Evolutionary conservation across 441 rosid species (phyloP).

Genomic region (Gossypium davidsonii): DNA sequence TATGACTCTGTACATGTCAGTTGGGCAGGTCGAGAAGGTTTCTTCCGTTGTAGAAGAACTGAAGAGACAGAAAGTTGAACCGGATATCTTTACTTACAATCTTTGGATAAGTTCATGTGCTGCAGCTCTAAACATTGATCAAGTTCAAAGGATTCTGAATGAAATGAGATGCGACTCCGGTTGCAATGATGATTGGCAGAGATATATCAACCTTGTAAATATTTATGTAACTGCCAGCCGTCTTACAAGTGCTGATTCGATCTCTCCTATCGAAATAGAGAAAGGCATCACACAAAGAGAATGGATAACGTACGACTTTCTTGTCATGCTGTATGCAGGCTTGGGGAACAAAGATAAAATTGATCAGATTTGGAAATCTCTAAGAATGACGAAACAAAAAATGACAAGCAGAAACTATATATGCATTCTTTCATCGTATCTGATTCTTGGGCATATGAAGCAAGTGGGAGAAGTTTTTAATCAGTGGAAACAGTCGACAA

Average conservation of each 20-base stretch:
- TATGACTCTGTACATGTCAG: conserved; percentile 87
- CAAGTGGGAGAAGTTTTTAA: conserved; percentile 68
- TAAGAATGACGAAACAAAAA: conserved; percentile 73
- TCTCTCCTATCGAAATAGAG: conserved; percentile 53
- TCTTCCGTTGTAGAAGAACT: conserved; percentile 45
- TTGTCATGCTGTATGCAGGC: conserved; percentile 65
- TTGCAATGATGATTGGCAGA: conserved; percentile 54
- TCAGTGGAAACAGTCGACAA: conserved; percentile 74
- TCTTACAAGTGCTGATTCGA: conserved; percentile 38
- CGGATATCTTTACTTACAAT: conserved; percentile 78
- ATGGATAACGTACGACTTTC: conserved; percentile 87
- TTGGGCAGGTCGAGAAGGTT: conserved; percentile 75
- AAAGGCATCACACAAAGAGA: conserved; percentile 62
- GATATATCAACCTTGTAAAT: conserved; percentile 45
- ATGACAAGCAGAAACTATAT: conserved; percentile 75
- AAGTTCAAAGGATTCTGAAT: conserved; percentile 51
- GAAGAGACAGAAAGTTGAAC: conserved; percentile 52
- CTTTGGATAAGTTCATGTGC: conserved; percentile 88
- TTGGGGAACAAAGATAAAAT: conserved; percentile 66
- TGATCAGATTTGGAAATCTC: conserved; percentile 85
- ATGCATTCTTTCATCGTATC: conserved; percentile 64
- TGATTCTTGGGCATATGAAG: conserved; percentile 64
- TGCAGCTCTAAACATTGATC: conserved; percentile 49
- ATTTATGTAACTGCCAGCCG: conserved; percentile 50
- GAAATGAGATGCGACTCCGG: conserved; percentile 52